Base-by-base conservation (phyloP, 352 stramenopile genomes). In the Phytophthora citricola region DNA sequence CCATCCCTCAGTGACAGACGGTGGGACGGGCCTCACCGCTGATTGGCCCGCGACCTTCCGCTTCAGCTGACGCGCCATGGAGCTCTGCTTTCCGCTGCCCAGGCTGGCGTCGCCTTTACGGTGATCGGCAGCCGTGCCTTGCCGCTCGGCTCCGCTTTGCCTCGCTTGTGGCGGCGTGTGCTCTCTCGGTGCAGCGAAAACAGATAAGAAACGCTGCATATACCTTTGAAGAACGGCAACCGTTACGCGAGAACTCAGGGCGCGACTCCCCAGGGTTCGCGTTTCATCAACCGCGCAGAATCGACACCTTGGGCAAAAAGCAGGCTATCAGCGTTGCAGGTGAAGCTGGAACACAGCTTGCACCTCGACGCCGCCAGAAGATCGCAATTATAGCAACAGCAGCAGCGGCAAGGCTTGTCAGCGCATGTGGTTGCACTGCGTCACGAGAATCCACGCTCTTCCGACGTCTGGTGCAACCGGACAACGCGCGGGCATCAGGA, bases 371-470 rank as follows among this genome's bases (percentile, higher is more conserved):
- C 15, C 48, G 24, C 55, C 20, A 36, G 31, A 62, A 55, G 50
- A 67, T 62, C 49, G 36, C 46, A 29, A n/a, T 34, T 43, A 17
- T 17, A 40, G 10, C 2, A 9, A 29, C 39, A 45, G 47, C 47
- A 20, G 26, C 27, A 49, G 51, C 17, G 45, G 17, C 31, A 56
- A 43, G 27, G 49, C 48, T 54, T 46, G 41, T 57, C 51, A 68
- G 31, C 22, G 38, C 58, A 59, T 39, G 58, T 60, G 58, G 58
- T 60, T 60, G 58, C 61, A 68, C 41, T 66, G n/a, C 50, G 52
- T 53, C 47, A 38, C 34, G 29, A 58, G 53, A 64, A 70, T 70
- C 45, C 58, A 58, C 50, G 48, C 47, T 76, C 64, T 76, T 76
- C 63, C 69, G 69, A 73, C 64, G 58, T 71, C 29, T 57, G 39